Evolutionary conservation across 2,329 filamentous ascomycete genomes (phyloP).

Genomic region (Chrysoporthe puriensis): DNA sequence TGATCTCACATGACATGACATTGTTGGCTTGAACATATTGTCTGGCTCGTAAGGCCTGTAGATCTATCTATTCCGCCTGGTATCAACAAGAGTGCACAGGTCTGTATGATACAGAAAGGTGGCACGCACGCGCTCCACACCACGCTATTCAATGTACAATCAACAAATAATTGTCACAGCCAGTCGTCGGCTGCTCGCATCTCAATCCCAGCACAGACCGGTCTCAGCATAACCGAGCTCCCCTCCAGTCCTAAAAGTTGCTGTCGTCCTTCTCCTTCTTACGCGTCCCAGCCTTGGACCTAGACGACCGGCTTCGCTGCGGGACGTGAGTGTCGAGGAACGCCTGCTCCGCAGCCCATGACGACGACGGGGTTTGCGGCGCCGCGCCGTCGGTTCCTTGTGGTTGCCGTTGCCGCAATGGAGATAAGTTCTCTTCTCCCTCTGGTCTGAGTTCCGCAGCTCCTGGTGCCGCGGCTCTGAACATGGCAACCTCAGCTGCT

Average conservation of each 20-base stretch:
- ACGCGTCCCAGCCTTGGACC: not conserved
- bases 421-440: not conserved
- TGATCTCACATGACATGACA: not conserved
- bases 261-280: not conserved
- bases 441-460: not conserved
- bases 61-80: not conserved
- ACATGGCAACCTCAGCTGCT: conserved; percentile 7
- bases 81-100: not conserved
- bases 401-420: not conserved
- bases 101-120: not conserved
- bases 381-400: not conserved
- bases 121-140: not conserved
- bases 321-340: not conserved
- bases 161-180: no score
- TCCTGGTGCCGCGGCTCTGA: not conserved
- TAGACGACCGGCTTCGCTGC: not conserved
- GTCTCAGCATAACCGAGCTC: not conserved
- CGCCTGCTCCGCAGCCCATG: not conserved
- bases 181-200: no score
- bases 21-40: not conserved
- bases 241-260: not conserved
- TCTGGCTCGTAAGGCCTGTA: not conserved
- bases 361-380: not conserved
- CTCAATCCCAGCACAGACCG: not conserved
- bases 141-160: no score